A percentile compares a stretch with the other conserved stretches of the same genome.
These are phyloP conservation scores for Auricularia cornea DNA, from an alignment of 768 basidiomycete genomes.

Conservation along the genomic window DNA sequence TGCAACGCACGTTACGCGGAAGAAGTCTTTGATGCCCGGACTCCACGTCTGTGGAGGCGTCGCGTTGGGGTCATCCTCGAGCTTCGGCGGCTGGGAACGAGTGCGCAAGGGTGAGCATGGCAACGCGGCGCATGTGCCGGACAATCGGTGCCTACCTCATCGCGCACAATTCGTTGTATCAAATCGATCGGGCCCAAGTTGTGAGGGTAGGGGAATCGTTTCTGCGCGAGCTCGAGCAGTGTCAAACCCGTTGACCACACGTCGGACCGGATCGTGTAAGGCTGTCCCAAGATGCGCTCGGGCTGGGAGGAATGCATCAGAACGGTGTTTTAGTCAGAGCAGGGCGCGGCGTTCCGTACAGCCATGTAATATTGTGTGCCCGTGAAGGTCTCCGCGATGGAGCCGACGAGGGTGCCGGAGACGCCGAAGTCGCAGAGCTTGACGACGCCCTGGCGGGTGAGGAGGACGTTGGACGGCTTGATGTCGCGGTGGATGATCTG, in stretches of 20 bases:
- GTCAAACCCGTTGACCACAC: conserved; percentile 98
- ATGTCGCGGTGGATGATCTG: conserved; percentile 95
- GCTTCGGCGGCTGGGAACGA: conserved; percentile 58
- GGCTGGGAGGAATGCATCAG: conserved; percentile 41
- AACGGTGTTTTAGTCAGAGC: background rate
- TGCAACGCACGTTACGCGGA: conserved; percentile 64
- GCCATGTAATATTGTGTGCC: conserved; percentile 99
- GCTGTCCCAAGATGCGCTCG: conserved; percentile 85
- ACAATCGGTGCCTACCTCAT: conserved; percentile 44
- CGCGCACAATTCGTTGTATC: conserved; percentile 79
- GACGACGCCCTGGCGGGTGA: conserved; percentile 82
- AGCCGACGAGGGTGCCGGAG: conserved; percentile 89
- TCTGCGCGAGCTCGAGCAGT: conserved; percentile 86
- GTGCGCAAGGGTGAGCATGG: conserved; percentile 3
- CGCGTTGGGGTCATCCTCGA: conserved; percentile 62
- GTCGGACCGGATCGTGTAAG: conserved; percentile 91
- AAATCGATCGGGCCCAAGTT: conserved; percentile 90
- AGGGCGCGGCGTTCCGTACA: conserved; percentile 42
- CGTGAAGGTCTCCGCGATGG: conserved; percentile 90
- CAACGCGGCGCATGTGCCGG: conserved; percentile 2
- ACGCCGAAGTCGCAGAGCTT: conserved; percentile 97
- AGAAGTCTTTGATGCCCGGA: conserved; percentile 84
- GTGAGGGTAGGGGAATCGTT: conserved; percentile 89
- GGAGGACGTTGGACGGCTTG: conserved; percentile 87
- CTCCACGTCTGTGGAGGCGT: conserved; percentile 47